Conservation (phyloP, 108 stramenopile genomes). For the Cylindrotheca closterium region DNA sequence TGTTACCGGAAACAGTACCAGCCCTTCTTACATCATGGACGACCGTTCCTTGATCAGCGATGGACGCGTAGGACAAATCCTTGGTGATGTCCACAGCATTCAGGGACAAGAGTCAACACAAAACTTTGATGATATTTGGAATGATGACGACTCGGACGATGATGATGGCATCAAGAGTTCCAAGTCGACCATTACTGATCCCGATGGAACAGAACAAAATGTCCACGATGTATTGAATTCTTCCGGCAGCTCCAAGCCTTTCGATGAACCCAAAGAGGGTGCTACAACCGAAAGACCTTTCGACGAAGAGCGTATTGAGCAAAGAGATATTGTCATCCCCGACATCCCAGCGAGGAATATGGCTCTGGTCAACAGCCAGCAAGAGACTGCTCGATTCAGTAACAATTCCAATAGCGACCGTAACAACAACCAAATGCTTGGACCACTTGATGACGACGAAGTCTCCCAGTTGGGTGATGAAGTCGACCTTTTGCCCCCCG, state of each 20-base stretch:
- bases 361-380: too few species aligned
- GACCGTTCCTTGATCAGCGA: not conserved
- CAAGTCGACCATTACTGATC: too few species aligned
- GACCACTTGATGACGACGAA: not conserved
- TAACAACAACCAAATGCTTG: too few species aligned
- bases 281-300: not conserved
- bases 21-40: not conserved
- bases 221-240: not conserved
- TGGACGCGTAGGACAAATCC: not conserved
- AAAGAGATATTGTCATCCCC: not conserved
- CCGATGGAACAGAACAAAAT: too few species aligned
- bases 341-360: too few species aligned
- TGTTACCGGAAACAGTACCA: too few species aligned
- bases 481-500: too few species aligned
- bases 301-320: not conserved
- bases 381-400: too few species aligned
- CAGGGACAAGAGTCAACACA: not conserved
- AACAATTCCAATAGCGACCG: too few species aligned
- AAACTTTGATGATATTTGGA: not conserved
- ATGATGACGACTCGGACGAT: not conserved
- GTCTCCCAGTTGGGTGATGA: too few species aligned
- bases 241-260: not conserved
- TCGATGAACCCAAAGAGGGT: not conserved
- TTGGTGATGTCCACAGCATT: not conserved
- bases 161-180: not conserved